Conservation (phyloP, 1,284 basidiomycete genomes). For the Cutaneotrichosporon mucoides region DNA sequence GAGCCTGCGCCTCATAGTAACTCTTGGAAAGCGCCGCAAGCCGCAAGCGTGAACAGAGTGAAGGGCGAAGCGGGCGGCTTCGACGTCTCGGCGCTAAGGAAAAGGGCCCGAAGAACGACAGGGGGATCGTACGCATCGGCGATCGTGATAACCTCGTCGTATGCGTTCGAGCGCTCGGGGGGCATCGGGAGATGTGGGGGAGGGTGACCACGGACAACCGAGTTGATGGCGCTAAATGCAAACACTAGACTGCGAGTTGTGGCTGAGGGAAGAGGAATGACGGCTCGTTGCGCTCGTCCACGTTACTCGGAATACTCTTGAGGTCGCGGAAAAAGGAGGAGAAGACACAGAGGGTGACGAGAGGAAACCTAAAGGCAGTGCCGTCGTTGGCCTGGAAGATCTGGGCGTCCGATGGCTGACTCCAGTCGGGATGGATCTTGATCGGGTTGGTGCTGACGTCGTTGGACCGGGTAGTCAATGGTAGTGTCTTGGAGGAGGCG, state of each 20-base stretch:
- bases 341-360: background rate
- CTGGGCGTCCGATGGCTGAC: background rate
- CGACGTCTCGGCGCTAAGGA: background rate
- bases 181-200: background rate
- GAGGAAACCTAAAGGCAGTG: background rate
- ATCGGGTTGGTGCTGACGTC: background rate
- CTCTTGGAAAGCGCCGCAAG: background rate
- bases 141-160: background rate
- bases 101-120: background rate
- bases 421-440: background rate
- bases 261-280: conserved; percentile 2
- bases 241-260: background rate
- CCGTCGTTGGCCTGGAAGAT: conserved; percentile 6
- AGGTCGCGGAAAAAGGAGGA: conserved; percentile 8
- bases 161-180: background rate
- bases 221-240: background rate
- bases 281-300: background rate
- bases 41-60: background rate
- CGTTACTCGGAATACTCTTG: background rate
- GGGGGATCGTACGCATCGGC: conserved; percentile 4
- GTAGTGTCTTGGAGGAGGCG: no score
- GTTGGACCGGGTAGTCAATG: background rate
- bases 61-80: background rate
- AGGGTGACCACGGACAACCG: background rate
- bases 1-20: background rate